A percentile compares a stretch with the other conserved stretches of the same genome.
Conservation (phyloP, 768 basidiomycete genomes). For the Russula ochroleuca region DNA sequence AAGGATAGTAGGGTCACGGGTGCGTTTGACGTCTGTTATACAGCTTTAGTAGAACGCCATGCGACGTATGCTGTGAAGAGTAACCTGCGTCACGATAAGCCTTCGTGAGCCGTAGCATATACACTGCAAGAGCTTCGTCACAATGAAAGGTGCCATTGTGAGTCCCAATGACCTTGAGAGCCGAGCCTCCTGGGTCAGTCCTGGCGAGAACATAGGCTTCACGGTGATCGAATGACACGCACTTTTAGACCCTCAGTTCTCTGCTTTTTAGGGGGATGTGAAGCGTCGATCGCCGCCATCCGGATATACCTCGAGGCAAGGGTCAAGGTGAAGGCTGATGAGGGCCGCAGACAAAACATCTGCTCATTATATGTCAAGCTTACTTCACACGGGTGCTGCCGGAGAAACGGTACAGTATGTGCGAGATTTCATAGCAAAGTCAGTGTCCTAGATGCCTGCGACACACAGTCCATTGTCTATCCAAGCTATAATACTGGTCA, state of each 20-base stretch:
- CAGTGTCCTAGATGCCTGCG: slow-evolving; percentile 10
- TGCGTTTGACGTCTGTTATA: slow-evolving; percentile 53
- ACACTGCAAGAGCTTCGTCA: slow-evolving; percentile 94
- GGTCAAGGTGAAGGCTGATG: background rate
- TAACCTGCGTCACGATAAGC: slow-evolving; percentile 72
- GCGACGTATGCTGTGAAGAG: slow-evolving; percentile 23
- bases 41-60: background rate
- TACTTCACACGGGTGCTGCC: background rate
- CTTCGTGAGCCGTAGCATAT: slow-evolving; percentile 73
- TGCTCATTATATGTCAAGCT: background rate
- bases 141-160: slow-evolving; percentile 97
- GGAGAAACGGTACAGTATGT: background rate
- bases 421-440: background rate
- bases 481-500: slow-evolving; percentile 3
- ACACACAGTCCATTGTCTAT: slow-evolving; percentile 16
- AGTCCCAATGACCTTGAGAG: slow-evolving; percentile 74
- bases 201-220: background rate
- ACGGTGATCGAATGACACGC: too few relatives aligned
- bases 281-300: slow-evolving; percentile 30
- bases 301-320: background rate
- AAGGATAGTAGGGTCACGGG: slow-evolving; percentile 64
- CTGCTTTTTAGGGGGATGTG: slow-evolving; percentile 38
- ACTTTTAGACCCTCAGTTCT: slow-evolving; percentile 43
- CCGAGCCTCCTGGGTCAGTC: background rate
- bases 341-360: background rate